These are phyloP conservation scores for Pythium monospermum DNA, from an alignment of 352 stramenopile species.

Conservation along the genomic window DNA sequence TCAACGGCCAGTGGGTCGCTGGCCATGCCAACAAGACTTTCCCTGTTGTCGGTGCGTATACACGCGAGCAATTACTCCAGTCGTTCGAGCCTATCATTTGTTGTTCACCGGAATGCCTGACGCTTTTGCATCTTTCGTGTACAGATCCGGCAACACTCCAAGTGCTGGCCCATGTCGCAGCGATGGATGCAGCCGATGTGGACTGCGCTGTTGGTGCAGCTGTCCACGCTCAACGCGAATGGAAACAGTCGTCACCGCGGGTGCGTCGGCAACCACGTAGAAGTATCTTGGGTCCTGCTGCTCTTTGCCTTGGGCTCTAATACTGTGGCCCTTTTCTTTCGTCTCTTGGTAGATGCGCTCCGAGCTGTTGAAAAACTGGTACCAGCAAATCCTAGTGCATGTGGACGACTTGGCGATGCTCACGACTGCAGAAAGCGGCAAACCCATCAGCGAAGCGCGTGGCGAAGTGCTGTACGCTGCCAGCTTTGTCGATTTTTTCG, in stretches of 20 bases:
- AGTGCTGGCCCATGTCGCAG: constrained; percentile 54
- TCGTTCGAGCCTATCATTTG: background rate
- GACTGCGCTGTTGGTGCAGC: constrained; percentile 66
- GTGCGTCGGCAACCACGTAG: constrained; percentile 15
- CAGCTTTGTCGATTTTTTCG: constrained; percentile 96
- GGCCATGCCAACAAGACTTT: constrained; percentile 45
- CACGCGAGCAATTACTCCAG: background rate
- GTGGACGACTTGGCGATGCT: constrained; percentile 82
- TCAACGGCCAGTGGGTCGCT: constrained; percentile 71
- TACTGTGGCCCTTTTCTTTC: background rate
- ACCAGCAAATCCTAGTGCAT: constrained; percentile 52
- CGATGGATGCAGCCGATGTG: constrained; percentile 63
- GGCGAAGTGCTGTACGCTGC: constrained; percentile 93
- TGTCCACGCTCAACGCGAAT: constrained; percentile 50
- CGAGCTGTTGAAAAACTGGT: constrained; percentile 70
- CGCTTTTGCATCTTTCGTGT: background rate
- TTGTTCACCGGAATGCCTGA: background rate
- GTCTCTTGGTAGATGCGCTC: constrained; percentile 32
- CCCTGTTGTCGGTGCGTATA: constrained; percentile 37
- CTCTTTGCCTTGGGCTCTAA: background rate
- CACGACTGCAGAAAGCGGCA: constrained; percentile 96
- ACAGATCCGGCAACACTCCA: constrained; percentile 70
- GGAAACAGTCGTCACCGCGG: constrained; percentile 50
- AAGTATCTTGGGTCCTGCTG: background rate
- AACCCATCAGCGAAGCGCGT: constrained; percentile 91